Evolutionary conservation across 1,284 basidiomycete genomes (phyloP).

Genomic region (Tilletia caries): DNA sequence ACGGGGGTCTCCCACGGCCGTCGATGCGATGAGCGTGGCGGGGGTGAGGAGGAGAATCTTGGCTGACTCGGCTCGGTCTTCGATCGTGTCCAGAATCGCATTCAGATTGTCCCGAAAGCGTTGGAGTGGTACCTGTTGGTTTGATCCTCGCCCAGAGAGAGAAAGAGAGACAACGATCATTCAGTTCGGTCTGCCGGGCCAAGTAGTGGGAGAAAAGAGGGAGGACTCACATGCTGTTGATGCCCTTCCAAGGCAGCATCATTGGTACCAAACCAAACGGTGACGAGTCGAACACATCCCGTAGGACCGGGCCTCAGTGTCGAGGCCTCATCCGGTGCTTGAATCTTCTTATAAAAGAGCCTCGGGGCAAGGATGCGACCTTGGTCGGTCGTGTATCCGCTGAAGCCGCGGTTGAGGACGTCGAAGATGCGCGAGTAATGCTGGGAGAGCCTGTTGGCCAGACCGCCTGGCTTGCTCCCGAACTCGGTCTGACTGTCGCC

Average conservation of each 20-base stretch:
- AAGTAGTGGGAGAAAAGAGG: neutral
- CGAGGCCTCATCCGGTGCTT: too few species aligned
- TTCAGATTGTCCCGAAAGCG: neutral
- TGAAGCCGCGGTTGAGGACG: conserved; percentile 8
- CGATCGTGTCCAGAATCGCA: neutral
- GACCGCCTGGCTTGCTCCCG: neutral
- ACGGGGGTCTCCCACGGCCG: neutral
- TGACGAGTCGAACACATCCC: neutral
- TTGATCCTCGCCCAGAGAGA: neutral
- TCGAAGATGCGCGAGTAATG: conserved; percentile 9
- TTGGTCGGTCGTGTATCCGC: conserved; percentile 8
- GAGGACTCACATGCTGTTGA: conserved; percentile 11
- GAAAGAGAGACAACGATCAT: neutral
- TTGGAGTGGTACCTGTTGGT: neutral
- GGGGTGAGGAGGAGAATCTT: conserved; percentile 4
- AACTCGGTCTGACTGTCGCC: conserved; percentile 11
- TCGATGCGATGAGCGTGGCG: neutral
- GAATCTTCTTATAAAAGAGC: neutral
- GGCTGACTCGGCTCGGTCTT: neutral
- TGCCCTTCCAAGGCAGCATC: conserved; percentile 4
- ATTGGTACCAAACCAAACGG: conserved; percentile 7
- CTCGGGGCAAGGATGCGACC: neutral
- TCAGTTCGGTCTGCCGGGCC: neutral
- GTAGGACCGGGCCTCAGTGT: neutral
- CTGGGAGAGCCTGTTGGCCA: neutral